Percentiles rank a stretch among this genome's conserved stretches.
phyloP scores from a whole-genome alignment of 2,329 filamentous ascomycete genomes.

The Fusarium torreyae region DNA sequence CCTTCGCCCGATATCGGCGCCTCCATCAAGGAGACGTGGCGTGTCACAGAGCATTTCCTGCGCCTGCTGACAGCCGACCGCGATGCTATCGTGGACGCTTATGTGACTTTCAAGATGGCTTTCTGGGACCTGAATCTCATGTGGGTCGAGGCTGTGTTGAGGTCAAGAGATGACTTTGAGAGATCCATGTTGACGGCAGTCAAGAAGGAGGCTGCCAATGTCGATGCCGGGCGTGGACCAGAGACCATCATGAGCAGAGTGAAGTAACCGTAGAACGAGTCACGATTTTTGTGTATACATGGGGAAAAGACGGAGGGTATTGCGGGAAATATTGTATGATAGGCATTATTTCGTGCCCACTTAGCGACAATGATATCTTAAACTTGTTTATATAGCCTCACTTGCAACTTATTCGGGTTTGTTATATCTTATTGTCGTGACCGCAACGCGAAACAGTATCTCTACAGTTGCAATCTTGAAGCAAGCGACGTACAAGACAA shows the following conservation, averaged over 20 bases:
- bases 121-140: slow-evolving; percentile 96
- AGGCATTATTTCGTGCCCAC: slow-evolving; percentile 36
- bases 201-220: slow-evolving; percentile 89
- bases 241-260: slow-evolving; percentile 98
- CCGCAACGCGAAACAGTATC: slow-evolving; percentile 17
- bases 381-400: slow-evolving; percentile 22
- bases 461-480: slow-evolving; percentile 23
- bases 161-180: slow-evolving; percentile 93
- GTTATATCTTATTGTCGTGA: background rate
- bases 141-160: slow-evolving; percentile 94
- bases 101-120: slow-evolving; percentile 83
- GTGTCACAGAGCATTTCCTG: slow-evolving; percentile 88
- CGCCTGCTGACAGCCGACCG: slow-evolving; percentile 84
- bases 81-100: slow-evolving; percentile 80
- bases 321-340: slow-evolving; percentile 34
- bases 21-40: slow-evolving; percentile 91
- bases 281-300: slow-evolving; percentile 15
- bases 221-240: slow-evolving; percentile 82
- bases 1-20: slow-evolving; percentile 78
- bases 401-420: slow-evolving; percentile 18
- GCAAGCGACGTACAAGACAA: slow-evolving; percentile 2
- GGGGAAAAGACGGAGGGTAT: slow-evolving; percentile 9
- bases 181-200: slow-evolving; percentile 88
- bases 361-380: slow-evolving; percentile 41
- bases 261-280: slow-evolving; percentile 66